Conservation (phyloP, 202 grass and related monocot genomes). For the Dendrocalamus latiflorus region DNA sequence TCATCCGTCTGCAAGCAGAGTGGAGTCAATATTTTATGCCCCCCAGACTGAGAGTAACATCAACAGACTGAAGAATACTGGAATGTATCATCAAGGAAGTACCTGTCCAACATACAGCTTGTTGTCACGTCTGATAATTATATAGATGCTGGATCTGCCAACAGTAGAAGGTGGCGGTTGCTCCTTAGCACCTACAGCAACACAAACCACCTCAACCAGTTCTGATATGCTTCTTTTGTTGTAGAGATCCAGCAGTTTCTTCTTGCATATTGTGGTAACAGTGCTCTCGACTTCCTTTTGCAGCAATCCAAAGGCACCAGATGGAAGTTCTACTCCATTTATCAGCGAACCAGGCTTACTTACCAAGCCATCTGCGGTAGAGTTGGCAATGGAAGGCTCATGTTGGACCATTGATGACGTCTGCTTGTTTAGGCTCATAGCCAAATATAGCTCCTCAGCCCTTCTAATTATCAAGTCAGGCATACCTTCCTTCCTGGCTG, state of each 20-base stretch:
- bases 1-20: constrained; percentile 83
- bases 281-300: constrained; percentile 59
- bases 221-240: constrained; percentile 51
- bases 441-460: constrained; percentile 69
- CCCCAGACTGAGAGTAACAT: neutral
- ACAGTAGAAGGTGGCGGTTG: constrained; percentile 86
- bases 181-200: constrained; percentile 65
- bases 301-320: constrained; percentile 14
- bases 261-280: constrained; percentile 61
- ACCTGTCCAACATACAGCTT: constrained; percentile 95
- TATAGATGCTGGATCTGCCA: constrained; percentile 75
- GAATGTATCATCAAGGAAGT: constrained; percentile 20
- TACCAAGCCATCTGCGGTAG: constrained; percentile 15
- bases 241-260: constrained; percentile 58
- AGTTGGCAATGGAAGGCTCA: constrained; percentile 15
- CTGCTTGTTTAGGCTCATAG: constrained; percentile 31
- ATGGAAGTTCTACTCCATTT: constrained; percentile 7
- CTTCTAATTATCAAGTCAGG: constrained; percentile 66
- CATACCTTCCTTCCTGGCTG: constrained; percentile 79
- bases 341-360: constrained; percentile 20
- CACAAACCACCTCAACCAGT: constrained; percentile 44
- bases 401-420: neutral
- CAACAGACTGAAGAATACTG: neutral
- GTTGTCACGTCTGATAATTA: constrained; percentile 66
- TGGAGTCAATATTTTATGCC: constrained; percentile 3